Base-by-base conservation (phyloP, 169 alveolate genomes). In the Plasmodium coatneyi region DNA sequence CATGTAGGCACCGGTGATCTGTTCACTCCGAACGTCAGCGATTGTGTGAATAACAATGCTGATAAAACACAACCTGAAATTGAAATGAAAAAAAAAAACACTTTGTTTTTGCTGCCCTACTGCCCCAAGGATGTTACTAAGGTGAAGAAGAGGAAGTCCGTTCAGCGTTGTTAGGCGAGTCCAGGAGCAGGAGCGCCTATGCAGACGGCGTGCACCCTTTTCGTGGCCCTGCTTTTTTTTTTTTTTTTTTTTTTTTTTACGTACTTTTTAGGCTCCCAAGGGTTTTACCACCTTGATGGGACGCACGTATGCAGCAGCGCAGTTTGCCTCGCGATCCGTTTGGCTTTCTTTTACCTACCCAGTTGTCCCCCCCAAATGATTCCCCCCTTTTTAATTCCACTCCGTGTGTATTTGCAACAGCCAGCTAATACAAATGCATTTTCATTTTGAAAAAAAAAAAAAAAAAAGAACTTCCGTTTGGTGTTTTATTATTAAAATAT, bases 61-160 rank as follows among this genome's bases (percentile, higher is more conserved):
- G 80, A 70, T 49, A 84, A 36, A n/a, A 54, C 66, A 0, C 22
- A 22, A 10, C n/a, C 84, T 10, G 60, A 86, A 74, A 70, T 74
- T 10, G 60, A 86, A 74, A 70, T 74, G 25, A 79, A 66, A 79
- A 79, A 79, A 89, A 79, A 78, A 60, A 80, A 78, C 70, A 80
- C 25, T 60, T 22, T 70, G 39, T 89, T 89, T 80, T 80, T 89
- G 32, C 49, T 89, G n/a, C 90, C 91, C 22, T 89, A 79, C 30
- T 89, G 91, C 72, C 94, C 94, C 43, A 89, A 89, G 94, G 70
- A 56, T 89, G 94, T 70, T 89, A 89, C 82, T 78, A 70, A 36
- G 1, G 82, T 89, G 16, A 89, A 89, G 83, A 89, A 89, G 79
- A 56, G 70, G 84, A 86, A 83, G n/a, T 71, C 56, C 32, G 25